Conservation (phyloP, 257 asterid species). For the Fraxinus pennsylvanica region DNA sequence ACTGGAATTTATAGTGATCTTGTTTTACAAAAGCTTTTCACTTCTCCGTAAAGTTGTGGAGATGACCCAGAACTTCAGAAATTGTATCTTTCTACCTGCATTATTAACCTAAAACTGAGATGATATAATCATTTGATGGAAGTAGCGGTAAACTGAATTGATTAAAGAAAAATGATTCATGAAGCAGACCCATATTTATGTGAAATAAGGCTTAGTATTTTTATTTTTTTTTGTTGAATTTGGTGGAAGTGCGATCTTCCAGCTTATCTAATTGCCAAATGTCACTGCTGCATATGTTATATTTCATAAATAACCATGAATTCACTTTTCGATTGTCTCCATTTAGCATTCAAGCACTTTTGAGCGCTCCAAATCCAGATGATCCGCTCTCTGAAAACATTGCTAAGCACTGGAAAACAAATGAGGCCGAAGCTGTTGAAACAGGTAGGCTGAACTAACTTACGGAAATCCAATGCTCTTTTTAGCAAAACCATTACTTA, state of each 20-base stretch:
- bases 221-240: not conserved
- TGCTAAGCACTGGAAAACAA: slow-evolving; percentile 98
- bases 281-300: not conserved
- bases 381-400: slow-evolving; percentile 99
- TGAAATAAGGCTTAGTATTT: not conserved
- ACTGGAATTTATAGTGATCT: slow-evolving; percentile 20
- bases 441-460: slow-evolving; percentile 52
- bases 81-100: not conserved
- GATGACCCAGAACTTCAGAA: slow-evolving; percentile 6
- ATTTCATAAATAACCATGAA: not conserved
- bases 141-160: not conserved
- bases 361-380: slow-evolving; percentile 98
- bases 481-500: not conserved
- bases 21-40: not conserved
- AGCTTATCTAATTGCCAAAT: not conserved
- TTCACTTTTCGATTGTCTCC: not conserved
- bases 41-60: not conserved
- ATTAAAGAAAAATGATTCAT: not conserved
- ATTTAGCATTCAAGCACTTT: slow-evolving; percentile 94
- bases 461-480: not conserved
- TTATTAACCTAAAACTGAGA: not conserved
- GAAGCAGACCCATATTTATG: not conserved
- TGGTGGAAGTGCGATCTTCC: not conserved
- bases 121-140: too few species aligned
- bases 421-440: slow-evolving; percentile 97